Conservation (phyloP, 352 stramenopile species). For the Phytophthora colocasiae region DNA sequence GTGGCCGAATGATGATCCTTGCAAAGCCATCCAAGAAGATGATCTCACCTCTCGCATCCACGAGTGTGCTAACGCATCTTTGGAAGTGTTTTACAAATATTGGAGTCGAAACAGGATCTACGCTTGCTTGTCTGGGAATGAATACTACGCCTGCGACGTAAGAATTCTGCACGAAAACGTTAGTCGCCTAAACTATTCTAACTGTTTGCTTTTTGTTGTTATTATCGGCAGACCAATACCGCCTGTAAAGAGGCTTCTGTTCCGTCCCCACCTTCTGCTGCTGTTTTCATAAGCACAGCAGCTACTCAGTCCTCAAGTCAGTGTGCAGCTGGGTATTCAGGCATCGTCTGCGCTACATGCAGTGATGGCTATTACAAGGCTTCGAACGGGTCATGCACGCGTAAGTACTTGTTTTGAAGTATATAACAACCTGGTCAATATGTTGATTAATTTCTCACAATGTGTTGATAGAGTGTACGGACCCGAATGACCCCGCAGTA, state of each 20-base stretch:
- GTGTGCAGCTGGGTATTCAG: constrained; percentile 56
- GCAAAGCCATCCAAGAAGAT: constrained; percentile 35
- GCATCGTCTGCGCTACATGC: constrained; percentile 62
- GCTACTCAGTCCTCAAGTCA: constrained; percentile 31
- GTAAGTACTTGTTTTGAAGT: constrained; percentile 30
- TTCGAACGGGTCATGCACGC: constrained; percentile 63
- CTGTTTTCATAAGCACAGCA: constrained; percentile 20
- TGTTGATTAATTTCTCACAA: background rate
- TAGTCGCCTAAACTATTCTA: background rate
- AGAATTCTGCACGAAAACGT: constrained; percentile 4
- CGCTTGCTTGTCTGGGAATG: constrained; percentile 59
- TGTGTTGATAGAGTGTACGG: constrained; percentile 40
- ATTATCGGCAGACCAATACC: constrained; percentile 27
- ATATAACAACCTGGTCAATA: background rate
- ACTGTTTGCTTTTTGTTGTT: background rate
- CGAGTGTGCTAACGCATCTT: constrained; percentile 39
- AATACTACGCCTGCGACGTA: constrained; percentile 76
- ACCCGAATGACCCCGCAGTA: constrained; percentile 47
- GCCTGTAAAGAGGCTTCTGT: constrained; percentile 33
- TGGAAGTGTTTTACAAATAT: constrained; percentile 48
- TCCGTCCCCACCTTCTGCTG: constrained; percentile 9
- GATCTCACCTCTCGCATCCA: constrained; percentile 52
- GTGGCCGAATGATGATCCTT: constrained; percentile 63
- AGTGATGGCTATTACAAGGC: constrained; percentile 59
- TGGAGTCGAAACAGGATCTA: constrained; percentile 72